Base-by-base conservation (phyloP, 2,329 filamentous ascomycete species). In the Fusarium acutatum region DNA sequence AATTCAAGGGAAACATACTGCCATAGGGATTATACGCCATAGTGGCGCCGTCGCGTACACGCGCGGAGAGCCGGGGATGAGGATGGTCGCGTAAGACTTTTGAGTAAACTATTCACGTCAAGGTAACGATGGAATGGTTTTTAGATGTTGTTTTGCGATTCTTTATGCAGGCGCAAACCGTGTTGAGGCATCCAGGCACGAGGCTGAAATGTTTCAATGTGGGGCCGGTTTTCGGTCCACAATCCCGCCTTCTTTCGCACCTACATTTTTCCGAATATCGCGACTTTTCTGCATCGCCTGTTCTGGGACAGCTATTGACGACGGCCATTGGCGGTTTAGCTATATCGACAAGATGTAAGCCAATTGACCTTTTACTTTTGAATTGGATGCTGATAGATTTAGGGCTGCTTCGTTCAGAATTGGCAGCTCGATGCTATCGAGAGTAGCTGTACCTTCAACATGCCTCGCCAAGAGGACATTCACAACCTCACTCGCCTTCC, bases 1-100 rank as follows among this genome's bases (percentile, higher is more conserved):
- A 24, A 12, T 22, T 22, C 32, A 18, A 40, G 38, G 34, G 44
- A 30, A 43, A 79, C 82, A 74, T 79, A 88, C 86, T 86, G 83
- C 88, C 88, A 71, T 90, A 90, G n/a, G 87, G 88, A 78, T 90
- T 89, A 80, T 90, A 90, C 24, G 88, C 83, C 88, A 90, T 90
- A 60, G 59, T 61, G 60, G 72, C 69, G 50, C 68, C 68, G 58
- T 61, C 67, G 62, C 63, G 64, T 70, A 4, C 64, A 60, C 41
- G 60, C 64, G 60, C 58, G 56, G 22, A 34, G 24, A n/a, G 17
- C 17, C 5, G 35, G 64, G 20, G 41, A 46, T 38, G 15, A 28
- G 24, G 7, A 41, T 30, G 28, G 18, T 64, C 71, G 62, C 41
- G 56, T 52, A 41, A 26, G 22, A 11, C 24, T 47, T 34, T 28